Evolutionary conservation across 805 yeast genomes (phyloP).

Genomic region (Kodamaea laetipori): DNA sequence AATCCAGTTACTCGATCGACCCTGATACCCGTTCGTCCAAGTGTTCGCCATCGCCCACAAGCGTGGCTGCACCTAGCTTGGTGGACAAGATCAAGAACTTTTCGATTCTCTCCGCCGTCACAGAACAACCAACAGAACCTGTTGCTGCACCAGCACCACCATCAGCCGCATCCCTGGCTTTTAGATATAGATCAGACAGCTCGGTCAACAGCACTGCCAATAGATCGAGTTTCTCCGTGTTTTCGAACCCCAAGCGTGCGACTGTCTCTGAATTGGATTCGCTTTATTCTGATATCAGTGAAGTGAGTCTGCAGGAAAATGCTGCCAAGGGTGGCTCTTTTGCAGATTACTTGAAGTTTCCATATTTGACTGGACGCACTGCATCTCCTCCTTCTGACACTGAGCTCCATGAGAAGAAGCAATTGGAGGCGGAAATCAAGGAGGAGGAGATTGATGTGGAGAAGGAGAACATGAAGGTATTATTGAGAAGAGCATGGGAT

Average conservation of each 20-base stretch:
- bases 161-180: conserved; percentile 18
- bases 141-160: conserved; percentile 13
- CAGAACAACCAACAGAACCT: conserved; percentile 4
- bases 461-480: conserved; percentile 28
- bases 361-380: conserved; percentile 17
- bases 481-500: conserved; percentile 30
- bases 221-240: conserved; percentile 25
- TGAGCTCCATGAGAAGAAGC: conserved; percentile 4
- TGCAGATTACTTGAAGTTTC: conserved; percentile 26
- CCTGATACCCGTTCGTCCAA: background rate
- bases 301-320: conserved; percentile 15
- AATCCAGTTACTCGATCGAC: conserved; percentile 5
- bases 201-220: conserved; percentile 14
- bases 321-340: conserved; percentile 16
- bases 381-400: conserved; percentile 8
- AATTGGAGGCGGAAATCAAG: background rate
- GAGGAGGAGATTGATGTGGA: conserved; percentile 20
- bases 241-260: conserved; percentile 17
- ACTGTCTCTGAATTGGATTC: conserved; percentile 17
- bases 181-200: conserved; percentile 15
- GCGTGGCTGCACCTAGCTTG: conserved; percentile 15
- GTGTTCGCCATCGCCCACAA: background rate
- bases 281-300: conserved; percentile 20
- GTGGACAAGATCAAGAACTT: conserved; percentile 34
- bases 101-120: conserved; percentile 19